These are phyloP conservation scores for Gloeophyllum trabeum DNA, from an alignment of 768 basidiomycete species.

Conservation along the genomic window DNA sequence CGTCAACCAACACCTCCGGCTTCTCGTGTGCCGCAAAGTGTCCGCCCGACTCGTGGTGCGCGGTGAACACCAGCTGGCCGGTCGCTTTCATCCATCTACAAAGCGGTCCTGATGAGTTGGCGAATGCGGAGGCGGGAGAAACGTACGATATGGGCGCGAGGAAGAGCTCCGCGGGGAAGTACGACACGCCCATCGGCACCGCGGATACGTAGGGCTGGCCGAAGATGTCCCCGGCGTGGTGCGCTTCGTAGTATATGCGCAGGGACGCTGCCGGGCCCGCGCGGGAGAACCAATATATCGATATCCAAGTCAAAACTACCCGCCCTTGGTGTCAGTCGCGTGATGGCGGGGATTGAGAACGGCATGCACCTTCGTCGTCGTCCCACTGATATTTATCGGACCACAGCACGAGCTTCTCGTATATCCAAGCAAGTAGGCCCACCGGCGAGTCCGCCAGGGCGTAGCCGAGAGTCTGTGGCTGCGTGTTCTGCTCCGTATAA, in stretches of 20 bases:
- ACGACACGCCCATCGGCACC: conserved; percentile 18
- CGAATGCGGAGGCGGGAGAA: background rate
- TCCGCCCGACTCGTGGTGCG: conserved; percentile 13
- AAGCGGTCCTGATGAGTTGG: background rate
- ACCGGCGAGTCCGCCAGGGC: conserved; percentile 44
- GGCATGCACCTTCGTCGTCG: conserved; percentile 36
- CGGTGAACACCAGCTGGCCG: conserved; percentile 15
- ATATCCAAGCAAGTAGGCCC: conserved; percentile 29
- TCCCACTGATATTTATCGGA: conserved; percentile 42
- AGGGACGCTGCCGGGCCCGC: conserved; percentile 18
- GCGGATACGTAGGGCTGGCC: background rate
- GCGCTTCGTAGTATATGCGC: conserved; percentile 21
- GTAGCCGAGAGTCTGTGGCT: conserved; percentile 32
- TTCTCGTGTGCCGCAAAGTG: conserved; percentile 19
- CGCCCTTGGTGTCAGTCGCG: conserved; percentile 15
- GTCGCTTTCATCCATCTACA: conserved; percentile 13
- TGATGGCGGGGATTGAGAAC: background rate
- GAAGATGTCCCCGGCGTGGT: background rate
- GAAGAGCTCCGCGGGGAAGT: conserved; percentile 17
- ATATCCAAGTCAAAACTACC: conserved; percentile 24
- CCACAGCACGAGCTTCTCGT: conserved; percentile 21
- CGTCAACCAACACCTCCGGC: conserved; percentile 13
- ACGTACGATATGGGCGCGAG: conserved; percentile 11
- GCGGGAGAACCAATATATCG: conserved; percentile 25
- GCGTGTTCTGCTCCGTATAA: conserved; percentile 15